These are phyloP conservation scores for Tylopilus sp. DNA, from an alignment of 768 basidiomycete species.

Conservation along the genomic window DNA sequence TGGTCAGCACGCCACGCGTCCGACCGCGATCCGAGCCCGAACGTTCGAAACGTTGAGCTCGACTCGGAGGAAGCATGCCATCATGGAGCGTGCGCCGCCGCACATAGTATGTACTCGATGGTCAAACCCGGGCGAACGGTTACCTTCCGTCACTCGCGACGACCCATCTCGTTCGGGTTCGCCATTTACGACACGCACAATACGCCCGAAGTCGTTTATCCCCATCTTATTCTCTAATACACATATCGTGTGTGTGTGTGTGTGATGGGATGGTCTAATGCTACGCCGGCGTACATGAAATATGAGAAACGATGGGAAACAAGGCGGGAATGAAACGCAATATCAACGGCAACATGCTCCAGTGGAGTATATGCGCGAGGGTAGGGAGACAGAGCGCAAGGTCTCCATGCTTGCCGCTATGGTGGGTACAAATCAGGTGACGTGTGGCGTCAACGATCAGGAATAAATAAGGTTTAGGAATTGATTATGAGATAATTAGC, in stretches of 20 bases:
- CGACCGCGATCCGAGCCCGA: no score
- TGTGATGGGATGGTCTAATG: not conserved
- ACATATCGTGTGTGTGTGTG: not conserved
- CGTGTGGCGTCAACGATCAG: not conserved
- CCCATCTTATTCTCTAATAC: not conserved
- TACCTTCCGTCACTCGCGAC: no score
- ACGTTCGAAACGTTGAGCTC: no score
- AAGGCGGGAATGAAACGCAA: constrained; percentile 19
- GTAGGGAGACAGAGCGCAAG: not conserved
- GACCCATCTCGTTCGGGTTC: no score
- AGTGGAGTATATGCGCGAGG: not conserved
- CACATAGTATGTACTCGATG: no score
- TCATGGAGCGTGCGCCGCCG: no score
- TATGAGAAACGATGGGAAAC: not conserved
- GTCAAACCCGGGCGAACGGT: no score
- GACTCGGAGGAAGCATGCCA: no score
- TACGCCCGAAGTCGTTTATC: not conserved
- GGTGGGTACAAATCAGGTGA: constrained; percentile 2
- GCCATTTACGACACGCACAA: no score
- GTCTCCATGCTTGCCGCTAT: constrained; percentile 9
- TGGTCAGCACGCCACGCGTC: no score
- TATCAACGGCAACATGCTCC: not conserved
- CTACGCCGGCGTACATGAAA: not conserved
- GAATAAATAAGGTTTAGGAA: not conserved
- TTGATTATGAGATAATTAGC: constrained; percentile 19